Evolutionary conservation across 225 moss, liverwort and hornwort genomes (phyloP).

Genomic region (Asterella californica): DNA sequence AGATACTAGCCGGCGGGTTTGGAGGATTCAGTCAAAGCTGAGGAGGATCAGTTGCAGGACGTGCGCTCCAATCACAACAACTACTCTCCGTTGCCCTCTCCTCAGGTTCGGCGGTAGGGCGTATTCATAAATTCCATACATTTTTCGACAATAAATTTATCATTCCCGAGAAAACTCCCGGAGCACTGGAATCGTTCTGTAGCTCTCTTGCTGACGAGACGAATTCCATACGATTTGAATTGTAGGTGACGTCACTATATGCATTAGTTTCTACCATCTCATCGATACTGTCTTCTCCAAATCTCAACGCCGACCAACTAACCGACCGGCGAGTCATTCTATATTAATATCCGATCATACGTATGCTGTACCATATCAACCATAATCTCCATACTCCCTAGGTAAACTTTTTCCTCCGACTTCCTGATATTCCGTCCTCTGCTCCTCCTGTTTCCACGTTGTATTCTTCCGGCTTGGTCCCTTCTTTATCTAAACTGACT

Average conservation of each 20-base stretch:
- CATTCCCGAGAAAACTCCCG: too few relatives aligned
- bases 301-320: conserved; percentile 9
- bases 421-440: too few relatives aligned
- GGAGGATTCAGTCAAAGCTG: not conserved
- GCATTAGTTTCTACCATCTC: not conserved
- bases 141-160: too few relatives aligned
- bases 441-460: too few relatives aligned
- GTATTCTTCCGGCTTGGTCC: too few relatives aligned
- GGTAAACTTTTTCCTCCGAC: not conserved
- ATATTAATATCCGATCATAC: not conserved
- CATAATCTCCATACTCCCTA: not conserved
- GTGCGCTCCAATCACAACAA: not conserved
- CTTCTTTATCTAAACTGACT: too few relatives aligned
- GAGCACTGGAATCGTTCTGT: too few relatives aligned
- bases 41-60: conserved; percentile 6
- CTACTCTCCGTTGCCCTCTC: not conserved
- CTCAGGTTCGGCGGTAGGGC: not conserved
- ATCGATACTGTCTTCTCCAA: not conserved
- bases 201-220: conserved; percentile 12
- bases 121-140: too few relatives aligned
- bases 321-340: not conserved
- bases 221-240: conserved; percentile 6
- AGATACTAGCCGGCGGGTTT: too few relatives aligned
- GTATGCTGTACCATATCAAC: not conserved
- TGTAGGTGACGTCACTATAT: not conserved